Evolutionary conservation across 495 filamentous ascomycete genomes (phyloP).

Genomic region (Pseudotulostoma volvatum): DNA sequence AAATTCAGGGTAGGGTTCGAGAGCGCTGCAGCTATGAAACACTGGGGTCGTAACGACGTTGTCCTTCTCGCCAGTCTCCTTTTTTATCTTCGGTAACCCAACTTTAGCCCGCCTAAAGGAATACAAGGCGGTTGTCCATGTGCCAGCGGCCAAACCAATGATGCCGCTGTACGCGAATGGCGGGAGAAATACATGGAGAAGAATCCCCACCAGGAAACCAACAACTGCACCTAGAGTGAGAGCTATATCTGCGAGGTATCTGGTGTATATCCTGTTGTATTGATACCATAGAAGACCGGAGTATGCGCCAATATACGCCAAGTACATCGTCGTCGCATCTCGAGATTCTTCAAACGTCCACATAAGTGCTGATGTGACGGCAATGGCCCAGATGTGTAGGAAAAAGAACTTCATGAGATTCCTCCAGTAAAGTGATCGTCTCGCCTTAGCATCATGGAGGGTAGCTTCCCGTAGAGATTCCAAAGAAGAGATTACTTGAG

Average conservation of each 20-base stretch:
- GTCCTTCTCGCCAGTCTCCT: constrained; percentile 36
- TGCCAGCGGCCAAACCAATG: constrained; percentile 33
- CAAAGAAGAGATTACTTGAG: constrained; percentile 29
- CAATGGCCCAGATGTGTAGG: constrained; percentile 41
- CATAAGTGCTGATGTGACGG: constrained; percentile 31
- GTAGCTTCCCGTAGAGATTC: constrained; percentile 26
- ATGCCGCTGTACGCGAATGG: constrained; percentile 31
- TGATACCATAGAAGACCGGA: constrained; percentile 43
- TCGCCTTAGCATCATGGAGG: constrained; percentile 28
- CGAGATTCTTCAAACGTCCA: constrained; percentile 34
- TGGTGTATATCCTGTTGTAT: constrained; percentile 44
- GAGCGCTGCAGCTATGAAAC: constrained; percentile 5
- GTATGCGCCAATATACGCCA: constrained; percentile 38
- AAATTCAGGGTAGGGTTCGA: constrained; percentile 8
- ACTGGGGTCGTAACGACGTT: too few species aligned
- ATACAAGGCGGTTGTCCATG: constrained; percentile 37
- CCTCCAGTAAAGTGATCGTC: constrained; percentile 37
- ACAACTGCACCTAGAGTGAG: constrained; percentile 28
- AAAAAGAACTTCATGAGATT: constrained; percentile 34
- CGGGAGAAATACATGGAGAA: constrained; percentile 20
- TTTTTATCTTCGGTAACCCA: constrained; percentile 28
- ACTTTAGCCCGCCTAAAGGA: constrained; percentile 28
- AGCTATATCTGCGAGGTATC: constrained; percentile 35
- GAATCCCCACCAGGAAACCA: constrained; percentile 33
- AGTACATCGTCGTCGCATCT: constrained; percentile 33